A percentile compares a stretch with the other conserved stretches of the same genome.
Conservation (phyloP, 306 rosid species). For the Prunus salicina region DNA sequence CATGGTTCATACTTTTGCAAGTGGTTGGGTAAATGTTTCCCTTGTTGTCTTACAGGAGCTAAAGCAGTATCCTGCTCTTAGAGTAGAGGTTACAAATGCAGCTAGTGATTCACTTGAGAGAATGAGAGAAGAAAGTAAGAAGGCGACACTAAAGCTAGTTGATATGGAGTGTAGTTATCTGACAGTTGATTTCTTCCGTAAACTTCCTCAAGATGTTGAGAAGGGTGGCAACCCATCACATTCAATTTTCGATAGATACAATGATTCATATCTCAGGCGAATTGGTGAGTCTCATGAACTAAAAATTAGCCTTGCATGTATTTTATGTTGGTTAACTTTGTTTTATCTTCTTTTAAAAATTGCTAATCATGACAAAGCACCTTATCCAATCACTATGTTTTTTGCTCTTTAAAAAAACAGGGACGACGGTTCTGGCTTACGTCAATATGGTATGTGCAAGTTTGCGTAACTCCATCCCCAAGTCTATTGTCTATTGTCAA, state of each 20-base stretch:
- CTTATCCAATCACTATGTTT: not conserved
- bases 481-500: conserved; percentile 84
- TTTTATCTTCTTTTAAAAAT: not conserved
- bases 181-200: conserved; percentile 90
- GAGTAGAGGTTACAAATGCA: conserved; percentile 83
- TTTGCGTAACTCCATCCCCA: conserved; percentile 80
- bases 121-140: conserved; percentile 92
- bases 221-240: conserved; percentile 99
- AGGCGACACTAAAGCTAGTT: conserved; percentile 74
- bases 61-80: conserved; percentile 88
- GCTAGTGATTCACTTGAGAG: conserved; percentile 73
- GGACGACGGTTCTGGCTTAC: conserved; percentile 70
- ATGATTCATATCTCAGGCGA: conserved; percentile 83
- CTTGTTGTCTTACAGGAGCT: conserved; percentile 54
- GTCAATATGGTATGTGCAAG: conserved; percentile 79
- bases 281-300: conserved; percentile 49
- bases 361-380: not conserved
- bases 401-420: conserved; percentile 34
- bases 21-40: conserved; percentile 7
- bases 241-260: conserved; percentile 89
- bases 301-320: not conserved
- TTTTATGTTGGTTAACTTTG: not conserved
- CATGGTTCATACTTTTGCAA: not conserved
- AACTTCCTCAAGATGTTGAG: conserved; percentile 92
- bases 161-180: conserved; percentile 93